Conservation (phyloP, 2,329 filamentous ascomycete genomes). For the Raffaelea ambrosiae region DNA sequence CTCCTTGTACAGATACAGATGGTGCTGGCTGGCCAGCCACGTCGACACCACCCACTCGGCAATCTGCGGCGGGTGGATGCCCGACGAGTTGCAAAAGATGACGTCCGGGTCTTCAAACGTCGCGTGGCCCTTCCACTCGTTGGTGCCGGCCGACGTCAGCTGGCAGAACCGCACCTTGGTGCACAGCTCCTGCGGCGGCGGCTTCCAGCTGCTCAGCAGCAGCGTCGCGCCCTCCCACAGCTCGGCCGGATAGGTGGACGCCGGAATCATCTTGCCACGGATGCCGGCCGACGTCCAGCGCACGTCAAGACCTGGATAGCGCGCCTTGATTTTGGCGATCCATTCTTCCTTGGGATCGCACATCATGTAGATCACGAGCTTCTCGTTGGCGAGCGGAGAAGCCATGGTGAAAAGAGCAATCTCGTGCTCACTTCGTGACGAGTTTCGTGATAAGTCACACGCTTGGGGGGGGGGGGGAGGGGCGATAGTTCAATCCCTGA, state of each 20-base stretch:
- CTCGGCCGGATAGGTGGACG: constrained; percentile 18
- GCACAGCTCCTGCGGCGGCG: constrained; percentile 18
- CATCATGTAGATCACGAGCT: constrained; percentile 29
- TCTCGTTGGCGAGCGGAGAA: constrained; percentile 22
- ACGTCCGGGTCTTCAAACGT: constrained; percentile 25
- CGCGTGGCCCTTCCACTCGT: constrained; percentile 27
- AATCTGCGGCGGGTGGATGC: constrained; percentile 28
- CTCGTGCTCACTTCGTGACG: too few relatives aligned
- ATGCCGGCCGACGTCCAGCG: constrained; percentile 18
- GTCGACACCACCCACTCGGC: constrained; percentile 20
- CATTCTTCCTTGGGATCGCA: constrained; percentile 21
- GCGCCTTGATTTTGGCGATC: constrained; percentile 21
- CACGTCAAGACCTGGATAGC: constrained; percentile 29
- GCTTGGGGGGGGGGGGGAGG: too few relatives aligned
- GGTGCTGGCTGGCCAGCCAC: constrained; percentile 16
- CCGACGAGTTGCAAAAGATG: constrained; percentile 30
- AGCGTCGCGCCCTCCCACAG: constrained; percentile 28
- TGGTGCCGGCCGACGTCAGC: constrained; percentile 31
- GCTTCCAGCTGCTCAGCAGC: constrained; percentile 23
- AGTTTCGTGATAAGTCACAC: too few relatives aligned
- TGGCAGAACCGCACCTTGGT: constrained; percentile 32
- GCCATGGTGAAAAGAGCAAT: too few relatives aligned
- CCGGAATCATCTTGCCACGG: background rate
- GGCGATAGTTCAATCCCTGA: too few relatives aligned
- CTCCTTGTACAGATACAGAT: background rate